Base-by-base conservation (phyloP, 1,284 basidiomycete species). In the Irpex lacteus region DNA sequence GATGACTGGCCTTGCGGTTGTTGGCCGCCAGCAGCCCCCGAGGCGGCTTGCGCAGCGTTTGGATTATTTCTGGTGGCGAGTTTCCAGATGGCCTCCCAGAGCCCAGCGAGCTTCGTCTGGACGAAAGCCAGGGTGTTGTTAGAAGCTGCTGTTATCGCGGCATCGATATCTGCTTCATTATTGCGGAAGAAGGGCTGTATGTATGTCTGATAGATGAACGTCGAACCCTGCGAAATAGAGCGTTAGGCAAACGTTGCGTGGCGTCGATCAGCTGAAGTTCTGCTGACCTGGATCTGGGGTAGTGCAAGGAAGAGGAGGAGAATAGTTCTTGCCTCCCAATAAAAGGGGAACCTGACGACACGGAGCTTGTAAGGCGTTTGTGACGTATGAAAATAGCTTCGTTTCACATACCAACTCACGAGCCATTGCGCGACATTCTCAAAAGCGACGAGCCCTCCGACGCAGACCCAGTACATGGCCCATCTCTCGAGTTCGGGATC, bases 291-390 rank as follows among this genome's bases (percentile, higher is more conserved):
- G 2, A 85, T 88, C 76, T 91, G 88, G 11, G 91, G 90, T 4
- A 93, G 81, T 2, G 90, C 81, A 52, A 94, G 76, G 78, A 89
- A 94, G 32, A 94, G 80, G 34, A 94, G 78, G 73, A 93, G 84
- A 9, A 86, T 37, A 6, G 88, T 89, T 70, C 92, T 90, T 68
- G 85, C 64, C 70, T 93, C 85, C 81, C 87, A 90, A 74, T 94
- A 94, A 74, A 94, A 91, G 2, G 92, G 91, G 56, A 94, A 74
- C 90, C 92, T 93, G 66, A 44, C 7, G 67, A 44, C 40, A 15
- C 40, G 40, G 40, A 44, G 40, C 40, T 44, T 44, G 40, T 44
- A 44, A 44, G 40, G 40, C 40, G 40, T 44, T 44, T 60, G n/a
- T 44, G 60, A 59, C 38, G 11, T 19, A 49, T 57, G 8, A 62